Base-by-base conservation (phyloP, 2,329 filamentous ascomycete species). In the Trichoderma lentiforme region DNA sequence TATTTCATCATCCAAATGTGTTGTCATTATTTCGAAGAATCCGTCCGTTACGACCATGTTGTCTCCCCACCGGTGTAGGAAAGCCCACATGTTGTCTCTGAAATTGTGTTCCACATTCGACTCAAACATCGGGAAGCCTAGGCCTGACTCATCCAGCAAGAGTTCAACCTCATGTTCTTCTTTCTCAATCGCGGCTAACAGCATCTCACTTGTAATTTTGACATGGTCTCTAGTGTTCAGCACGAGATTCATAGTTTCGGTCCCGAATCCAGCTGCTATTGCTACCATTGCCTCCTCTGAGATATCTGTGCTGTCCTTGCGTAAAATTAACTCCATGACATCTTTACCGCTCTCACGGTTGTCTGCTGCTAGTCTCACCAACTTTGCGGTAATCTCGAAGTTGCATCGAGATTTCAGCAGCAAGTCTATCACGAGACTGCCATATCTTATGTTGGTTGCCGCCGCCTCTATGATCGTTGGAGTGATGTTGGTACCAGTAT, bases 1-100 rank as follows among this genome's bases (percentile, higher is more conserved):
- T n/a, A 4, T 9, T n/a, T n/a, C 15, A 9, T 9, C 18, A n/a
- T 9, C 15, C 2, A 43, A 43, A 4, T 4, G 0, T 9, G 0
- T 9, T n/a, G 1, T 43, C 15, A 43, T n/a, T 9, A n/a, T n/a
- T 43, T 43, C 3, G 3, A n/a, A 9, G 3, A n/a, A 9, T n/a
- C 7, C 15, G 39, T n/a, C 39, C 39, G 39, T 43, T n/a, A 43
- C 3, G 39, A 43, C 39, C 0, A 43, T 43, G 0, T 43, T 43
- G 39, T 43, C 15, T n/a, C 39, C 15, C 7, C 39, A 0, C 0
- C 18, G 39, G 6, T n/a, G n/a, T 4, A 43, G 39, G 3, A 43
- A 18, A 43, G 9, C 3, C 15, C 1, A 1, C 3, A 9, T 43
- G 3, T 7, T n/a, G 18, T 43, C 15, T 43, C 0, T 21, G n/a